A percentile compares a stretch with the other conserved stretches of the same genome.
Evolutionary conservation across 73 alveolate genomes (phyloP).

Genomic region (Urostyla sp.): DNA sequence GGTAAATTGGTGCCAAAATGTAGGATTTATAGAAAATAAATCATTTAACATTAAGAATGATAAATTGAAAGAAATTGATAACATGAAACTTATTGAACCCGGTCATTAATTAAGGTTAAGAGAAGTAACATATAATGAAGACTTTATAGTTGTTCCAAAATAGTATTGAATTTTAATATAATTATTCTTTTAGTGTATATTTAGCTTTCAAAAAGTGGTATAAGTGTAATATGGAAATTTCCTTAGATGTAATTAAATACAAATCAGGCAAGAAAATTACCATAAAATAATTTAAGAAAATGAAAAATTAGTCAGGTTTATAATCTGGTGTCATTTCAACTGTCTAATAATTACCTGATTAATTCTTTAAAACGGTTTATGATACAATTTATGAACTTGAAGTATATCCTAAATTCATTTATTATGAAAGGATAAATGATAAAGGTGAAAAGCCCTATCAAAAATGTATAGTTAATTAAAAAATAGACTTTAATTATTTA

Average conservation of each 20-base stretch:
- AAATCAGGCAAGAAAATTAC: constrained; percentile 2
- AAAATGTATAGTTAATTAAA: constrained; percentile 15
- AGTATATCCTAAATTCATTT: constrained; percentile 32
- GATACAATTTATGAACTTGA: constrained; percentile 49
- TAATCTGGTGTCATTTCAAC: constrained; percentile 23
- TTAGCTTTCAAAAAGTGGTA: constrained; percentile 58
- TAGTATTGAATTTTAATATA: too few species aligned
- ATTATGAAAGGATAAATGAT: constrained; percentile 42
- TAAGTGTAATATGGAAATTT: constrained; percentile 14
- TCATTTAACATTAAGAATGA: constrained; percentile 34
- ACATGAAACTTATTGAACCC: constrained; percentile 38
- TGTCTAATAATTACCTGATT: constrained; percentile 20
- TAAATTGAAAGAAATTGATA: constrained; percentile 18
- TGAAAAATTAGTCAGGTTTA: constrained; percentile 21
- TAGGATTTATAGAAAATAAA: constrained; percentile 33
- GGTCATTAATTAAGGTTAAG: constrained; percentile 2
- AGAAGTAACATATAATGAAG: constrained; percentile 29
- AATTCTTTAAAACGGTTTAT: constrained; percentile 21
- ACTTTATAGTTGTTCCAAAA: constrained; percentile 42
- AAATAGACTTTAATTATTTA: constrained; percentile 15
- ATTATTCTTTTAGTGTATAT: too few species aligned
- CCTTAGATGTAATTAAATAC: constrained; percentile 37
- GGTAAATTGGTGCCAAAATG: constrained; percentile 40
- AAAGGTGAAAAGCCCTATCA: constrained; percentile 61
- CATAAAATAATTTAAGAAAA: constrained; percentile 17